Evolutionary conservation across 805 yeast species (phyloP).

Genomic region (Candida boleticola): DNA sequence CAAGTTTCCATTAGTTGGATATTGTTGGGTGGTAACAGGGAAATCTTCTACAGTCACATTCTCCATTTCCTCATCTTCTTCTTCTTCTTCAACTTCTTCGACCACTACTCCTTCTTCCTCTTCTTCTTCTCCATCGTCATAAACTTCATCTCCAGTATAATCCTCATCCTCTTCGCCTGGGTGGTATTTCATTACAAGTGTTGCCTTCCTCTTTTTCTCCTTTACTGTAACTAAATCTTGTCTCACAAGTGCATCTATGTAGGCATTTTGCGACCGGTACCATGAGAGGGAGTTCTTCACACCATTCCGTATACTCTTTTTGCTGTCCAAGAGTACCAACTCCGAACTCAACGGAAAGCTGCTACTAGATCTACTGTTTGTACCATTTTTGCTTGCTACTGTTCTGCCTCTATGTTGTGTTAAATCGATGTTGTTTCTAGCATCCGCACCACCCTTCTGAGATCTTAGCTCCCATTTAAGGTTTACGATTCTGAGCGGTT

Average conservation of each 20-base stretch:
- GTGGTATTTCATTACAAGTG: background rate
- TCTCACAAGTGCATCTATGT: background rate
- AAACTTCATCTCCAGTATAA: background rate
- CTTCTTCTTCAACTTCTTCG: slow-evolving; percentile 1
- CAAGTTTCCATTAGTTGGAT: background rate
- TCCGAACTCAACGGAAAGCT: slow-evolving; percentile 5
- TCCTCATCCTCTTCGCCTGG: slow-evolving; percentile 2
- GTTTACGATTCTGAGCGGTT: background rate
- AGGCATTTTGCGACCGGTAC: background rate
- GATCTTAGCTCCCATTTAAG: slow-evolving; percentile 1
- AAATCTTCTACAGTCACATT: background rate
- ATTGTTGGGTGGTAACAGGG: background rate
- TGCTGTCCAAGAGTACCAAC: slow-evolving; percentile 1
- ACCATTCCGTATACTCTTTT: slow-evolving; percentile 3
- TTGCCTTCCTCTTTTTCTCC: slow-evolving; percentile 2
- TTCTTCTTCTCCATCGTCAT: background rate
- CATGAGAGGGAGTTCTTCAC: background rate
- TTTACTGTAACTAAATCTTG: background rate
- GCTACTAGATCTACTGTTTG: background rate
- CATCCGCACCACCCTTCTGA: background rate
- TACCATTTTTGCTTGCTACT: background rate
- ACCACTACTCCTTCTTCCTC: slow-evolving; percentile 4
- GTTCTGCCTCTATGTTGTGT: background rate
- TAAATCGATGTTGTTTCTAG: background rate
- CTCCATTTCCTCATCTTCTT: slow-evolving; percentile 1